These are phyloP conservation scores for Elsinoe australis DNA, from an alignment of 2,329 filamentous ascomycete species.

Conservation along the genomic window DNA sequence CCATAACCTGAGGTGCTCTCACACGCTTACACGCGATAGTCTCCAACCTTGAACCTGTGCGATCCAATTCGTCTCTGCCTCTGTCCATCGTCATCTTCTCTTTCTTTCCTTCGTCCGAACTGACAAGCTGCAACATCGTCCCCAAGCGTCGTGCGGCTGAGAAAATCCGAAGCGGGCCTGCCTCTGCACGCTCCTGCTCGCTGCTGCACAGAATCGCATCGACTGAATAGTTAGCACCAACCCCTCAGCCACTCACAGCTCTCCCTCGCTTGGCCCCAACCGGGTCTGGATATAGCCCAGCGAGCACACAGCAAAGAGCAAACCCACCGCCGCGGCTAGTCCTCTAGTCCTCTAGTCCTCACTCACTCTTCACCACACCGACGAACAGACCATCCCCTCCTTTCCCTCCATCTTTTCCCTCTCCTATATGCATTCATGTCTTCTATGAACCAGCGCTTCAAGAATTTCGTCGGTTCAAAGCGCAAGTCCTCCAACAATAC, in stretches of 20 bases:
- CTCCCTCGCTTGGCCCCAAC: slow-evolving; percentile 6
- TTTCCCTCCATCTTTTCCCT: slow-evolving; percentile 4
- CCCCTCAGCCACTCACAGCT: not conserved
- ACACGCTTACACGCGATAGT: not conserved
- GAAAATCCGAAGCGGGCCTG: not conserved
- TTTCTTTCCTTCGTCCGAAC: not conserved
- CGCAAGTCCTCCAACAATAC: slow-evolving; percentile 56
- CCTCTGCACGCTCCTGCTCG: not conserved
- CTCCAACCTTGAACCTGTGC: not conserved
- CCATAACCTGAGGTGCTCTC: not conserved
- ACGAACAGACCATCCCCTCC: slow-evolving; percentile 1
- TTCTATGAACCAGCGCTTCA: slow-evolving; percentile 71
- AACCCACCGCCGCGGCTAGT: not conserved
- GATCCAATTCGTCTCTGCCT: not conserved
- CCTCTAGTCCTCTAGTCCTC: not conserved
- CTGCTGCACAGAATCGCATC: not conserved
- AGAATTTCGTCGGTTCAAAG: slow-evolving; percentile 74
- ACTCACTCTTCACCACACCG: not conserved
- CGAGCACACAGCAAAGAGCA: not conserved
- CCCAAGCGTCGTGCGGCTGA: slow-evolving; percentile 13
- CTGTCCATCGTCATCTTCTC: not conserved
- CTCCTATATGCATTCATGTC: slow-evolving; percentile 21
- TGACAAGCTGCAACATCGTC: not conserved
- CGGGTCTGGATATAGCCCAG: slow-evolving; percentile 10
- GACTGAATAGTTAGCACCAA: not conserved